Conservation (phyloP, 768 basidiomycete species). For the Naganishia onofrii region DNA sequence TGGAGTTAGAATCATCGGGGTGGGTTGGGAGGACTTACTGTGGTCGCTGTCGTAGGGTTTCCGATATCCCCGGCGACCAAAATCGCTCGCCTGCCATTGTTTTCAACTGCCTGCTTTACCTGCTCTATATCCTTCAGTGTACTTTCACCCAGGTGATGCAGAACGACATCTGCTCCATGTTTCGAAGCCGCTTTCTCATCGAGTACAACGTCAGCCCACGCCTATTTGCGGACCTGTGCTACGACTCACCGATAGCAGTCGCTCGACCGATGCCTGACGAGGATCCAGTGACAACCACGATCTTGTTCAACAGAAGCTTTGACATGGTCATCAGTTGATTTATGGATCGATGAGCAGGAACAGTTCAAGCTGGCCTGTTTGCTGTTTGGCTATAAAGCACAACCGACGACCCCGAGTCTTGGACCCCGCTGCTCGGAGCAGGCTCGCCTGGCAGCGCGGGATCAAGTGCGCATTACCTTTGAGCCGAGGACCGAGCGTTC, state of each 20-base stretch:
- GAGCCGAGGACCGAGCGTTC: not conserved
- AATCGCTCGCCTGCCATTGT: constrained; percentile 55
- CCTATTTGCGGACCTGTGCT: not conserved
- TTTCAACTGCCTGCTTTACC: constrained; percentile 58
- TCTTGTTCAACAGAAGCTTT: constrained; percentile 54
- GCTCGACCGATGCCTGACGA: constrained; percentile 71
- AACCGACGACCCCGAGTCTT: not conserved
- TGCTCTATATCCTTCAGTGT: constrained; percentile 55
- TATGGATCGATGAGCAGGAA: not conserved
- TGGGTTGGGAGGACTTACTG: constrained; percentile 52
- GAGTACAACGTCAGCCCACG: not conserved
- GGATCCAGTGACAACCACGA: constrained; percentile 71
- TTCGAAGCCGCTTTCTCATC: constrained; percentile 56
- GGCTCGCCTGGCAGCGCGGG: not conserved
- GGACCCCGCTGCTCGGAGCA: not conserved
- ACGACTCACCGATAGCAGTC: constrained; percentile 60
- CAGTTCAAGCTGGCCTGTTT: not conserved
- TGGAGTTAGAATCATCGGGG: not conserved
- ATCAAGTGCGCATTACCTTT: not conserved
- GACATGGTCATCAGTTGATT: not conserved
- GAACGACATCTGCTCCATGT: constrained; percentile 66
- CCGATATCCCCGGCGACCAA: constrained; percentile 67
- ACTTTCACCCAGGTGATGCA: constrained; percentile 68
- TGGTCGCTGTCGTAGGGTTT: constrained; percentile 59
- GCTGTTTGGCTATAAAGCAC: not conserved